Evolutionary conservation across 2,329 filamentous ascomycete genomes (phyloP).

Genomic region (Clarireedia monteithiana): DNA sequence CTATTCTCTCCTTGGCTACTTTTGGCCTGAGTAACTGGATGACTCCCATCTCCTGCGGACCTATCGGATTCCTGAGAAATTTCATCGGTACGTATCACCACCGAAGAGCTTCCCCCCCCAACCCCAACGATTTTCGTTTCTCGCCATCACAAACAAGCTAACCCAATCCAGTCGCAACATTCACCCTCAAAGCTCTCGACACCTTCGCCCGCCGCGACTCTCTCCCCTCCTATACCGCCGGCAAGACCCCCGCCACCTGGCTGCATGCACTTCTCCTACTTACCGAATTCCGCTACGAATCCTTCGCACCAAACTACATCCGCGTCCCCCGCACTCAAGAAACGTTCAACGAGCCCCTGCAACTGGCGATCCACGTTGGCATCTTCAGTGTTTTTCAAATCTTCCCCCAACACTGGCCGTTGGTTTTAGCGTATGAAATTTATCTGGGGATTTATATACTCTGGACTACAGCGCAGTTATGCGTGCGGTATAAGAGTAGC

Average conservation of each 20-base stretch:
- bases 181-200: constrained; percentile 35
- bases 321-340: constrained; percentile 25
- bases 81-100: constrained; percentile 27
- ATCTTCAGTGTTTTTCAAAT: constrained; percentile 31
- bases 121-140: not conserved
- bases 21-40: constrained; percentile 25
- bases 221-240: constrained; percentile 21
- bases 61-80: constrained; percentile 28
- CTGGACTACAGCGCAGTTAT: constrained; percentile 33
- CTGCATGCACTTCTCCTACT: constrained; percentile 30
- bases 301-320: constrained; percentile 35
- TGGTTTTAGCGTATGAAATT: constrained; percentile 32
- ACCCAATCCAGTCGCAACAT: constrained; percentile 28
- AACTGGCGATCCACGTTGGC: constrained; percentile 30
- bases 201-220: constrained; percentile 31
- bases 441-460: constrained; percentile 34
- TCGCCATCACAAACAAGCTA: not conserved
- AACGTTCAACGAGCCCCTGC: constrained; percentile 31
- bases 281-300: constrained; percentile 36
- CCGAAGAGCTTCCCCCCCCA: too few relatives aligned
- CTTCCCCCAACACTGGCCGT: constrained; percentile 30
- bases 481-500: constrained; percentile 31
- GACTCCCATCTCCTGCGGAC: constrained; percentile 29
- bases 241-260: constrained; percentile 23
- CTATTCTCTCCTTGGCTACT: constrained; percentile 17